phyloP scores from a whole-genome alignment of 768 basidiomycete genomes.

The Psilocybe subaeruginosa region DNA sequence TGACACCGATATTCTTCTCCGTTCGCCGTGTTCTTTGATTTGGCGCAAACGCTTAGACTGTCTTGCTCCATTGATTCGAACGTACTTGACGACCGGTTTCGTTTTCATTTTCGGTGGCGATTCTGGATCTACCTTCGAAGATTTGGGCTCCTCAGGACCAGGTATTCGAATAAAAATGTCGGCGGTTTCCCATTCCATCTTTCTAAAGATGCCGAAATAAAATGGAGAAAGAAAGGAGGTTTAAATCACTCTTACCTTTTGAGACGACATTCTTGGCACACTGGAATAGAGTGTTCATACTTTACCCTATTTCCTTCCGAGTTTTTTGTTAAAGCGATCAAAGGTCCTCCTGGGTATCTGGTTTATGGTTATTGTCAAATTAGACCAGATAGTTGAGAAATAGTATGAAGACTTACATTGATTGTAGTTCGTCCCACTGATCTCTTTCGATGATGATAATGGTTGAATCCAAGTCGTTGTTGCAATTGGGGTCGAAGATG shows the following conservation, averaged over 20 bases:
- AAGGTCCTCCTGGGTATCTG: constrained; percentile 58
- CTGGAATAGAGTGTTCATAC: constrained; percentile 51
- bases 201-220: constrained; percentile 34
- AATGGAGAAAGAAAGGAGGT: constrained; percentile 1
- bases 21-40: constrained; percentile 51
- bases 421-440: constrained; percentile 67
- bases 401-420: constrained; percentile 46
- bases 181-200: constrained; percentile 58
- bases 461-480: constrained; percentile 59
- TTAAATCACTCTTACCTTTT: constrained; percentile 44
- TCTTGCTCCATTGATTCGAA: constrained; percentile 48
- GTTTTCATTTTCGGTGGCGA: constrained; percentile 13
- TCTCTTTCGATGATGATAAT: constrained; percentile 57
- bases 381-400: background rate
- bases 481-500: constrained; percentile 65
- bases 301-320: constrained; percentile 29
- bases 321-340: constrained; percentile 39
- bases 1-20: constrained; percentile 54
- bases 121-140: constrained; percentile 3
- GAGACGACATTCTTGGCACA: constrained; percentile 65
- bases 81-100: constrained; percentile 22
- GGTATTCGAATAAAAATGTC: constrained; percentile 61
- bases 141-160: constrained; percentile 18
- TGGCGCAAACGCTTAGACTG: constrained; percentile 76
- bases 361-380: constrained; percentile 10